Evolutionary conservation across 768 basidiomycete species (phyloP).

Genomic region (Sistotremastrum niveocremeum): DNA sequence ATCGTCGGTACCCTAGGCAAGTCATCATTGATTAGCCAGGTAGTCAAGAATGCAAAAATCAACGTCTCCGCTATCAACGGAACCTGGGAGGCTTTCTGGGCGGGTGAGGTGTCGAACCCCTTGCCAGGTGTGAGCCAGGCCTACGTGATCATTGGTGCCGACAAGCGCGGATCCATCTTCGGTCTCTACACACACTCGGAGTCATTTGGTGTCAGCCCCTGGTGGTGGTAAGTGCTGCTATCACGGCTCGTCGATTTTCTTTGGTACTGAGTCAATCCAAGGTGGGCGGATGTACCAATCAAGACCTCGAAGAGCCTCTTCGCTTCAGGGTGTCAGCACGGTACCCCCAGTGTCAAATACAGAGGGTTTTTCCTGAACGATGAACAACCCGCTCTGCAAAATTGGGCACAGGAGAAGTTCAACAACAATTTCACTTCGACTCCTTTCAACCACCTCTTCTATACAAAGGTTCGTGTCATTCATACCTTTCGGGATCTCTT

Average conservation of each 20-base stretch:
- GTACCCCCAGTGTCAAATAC: slow-evolving; percentile 53
- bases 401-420: slow-evolving; percentile 60
- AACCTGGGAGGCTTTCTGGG: slow-evolving; percentile 53
- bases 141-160: slow-evolving; percentile 55
- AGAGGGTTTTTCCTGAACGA: slow-evolving; percentile 67
- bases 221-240: slow-evolving; percentile 37
- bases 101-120: slow-evolving; percentile 38
- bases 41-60: slow-evolving; percentile 38
- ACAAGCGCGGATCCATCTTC: slow-evolving; percentile 57
- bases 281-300: slow-evolving; percentile 71
- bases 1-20: slow-evolving; percentile 54
- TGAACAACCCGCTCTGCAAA: slow-evolving; percentile 57
- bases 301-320: slow-evolving; percentile 36
- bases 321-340: slow-evolving; percentile 31
- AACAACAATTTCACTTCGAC: slow-evolving; percentile 43
- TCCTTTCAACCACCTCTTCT: slow-evolving; percentile 52
- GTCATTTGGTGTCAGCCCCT: slow-evolving; percentile 60
- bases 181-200: slow-evolving; percentile 56
- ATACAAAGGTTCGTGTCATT: slow-evolving; percentile 34
- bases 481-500: neutral
- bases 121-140: slow-evolving; percentile 44
- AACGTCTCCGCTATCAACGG: slow-evolving; percentile 46
- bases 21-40: slow-evolving; percentile 35
- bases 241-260: neutral
- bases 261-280: slow-evolving; percentile 11